phyloP scores from a whole-genome alignment of 129 eudicot genomes.

The Gnaphalium uliginosum region DNA sequence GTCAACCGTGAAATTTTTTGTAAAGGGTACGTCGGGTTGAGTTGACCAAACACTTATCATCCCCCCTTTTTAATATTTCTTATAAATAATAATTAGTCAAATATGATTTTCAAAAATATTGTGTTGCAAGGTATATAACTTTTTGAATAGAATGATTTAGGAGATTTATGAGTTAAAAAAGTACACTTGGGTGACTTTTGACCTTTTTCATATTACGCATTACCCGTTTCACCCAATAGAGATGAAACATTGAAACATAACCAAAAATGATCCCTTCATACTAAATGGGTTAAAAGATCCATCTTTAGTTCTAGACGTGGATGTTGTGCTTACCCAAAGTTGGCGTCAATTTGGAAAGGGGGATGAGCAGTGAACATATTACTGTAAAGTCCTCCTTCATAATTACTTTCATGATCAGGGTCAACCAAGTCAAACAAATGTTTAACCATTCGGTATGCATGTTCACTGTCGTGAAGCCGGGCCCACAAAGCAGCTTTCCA shows the following conservation, averaged over 20 bases:
- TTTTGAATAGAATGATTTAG: neutral
- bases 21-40: neutral
- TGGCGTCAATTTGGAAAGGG: conserved; percentile 95
- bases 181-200: neutral
- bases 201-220: neutral
- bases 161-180: neutral
- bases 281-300: neutral
- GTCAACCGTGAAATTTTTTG: neutral
- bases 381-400: conserved; percentile 85
- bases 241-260: neutral
- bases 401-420: conserved; percentile 61
- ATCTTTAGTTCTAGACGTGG: neutral
- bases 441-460: conserved; percentile 84
- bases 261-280: neutral
- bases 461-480: conserved; percentile 67
- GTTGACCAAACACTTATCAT: neutral
- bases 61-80: neutral
- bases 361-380: conserved; percentile 91
- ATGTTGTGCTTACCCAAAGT: conserved; percentile 65
- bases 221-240: neutral
- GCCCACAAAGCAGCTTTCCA: conserved; percentile 96
- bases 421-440: conserved; percentile 85
- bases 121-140: neutral
- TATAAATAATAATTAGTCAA: neutral
- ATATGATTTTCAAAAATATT: neutral